phyloP scores from a whole-genome alignment of 306 rosid species.

The barrel medic (Medicago truncatula) region MtrunA17r5.0-ANR NC_053043.1:13493501-13494000 shows the following conservation, averaged over 20 bases:
- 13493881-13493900: too few relatives aligned
- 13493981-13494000: neutral
- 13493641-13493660: neutral
- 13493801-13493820: too few relatives aligned
- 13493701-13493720: slow-evolving; percentile 6
- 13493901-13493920: too few relatives aligned
- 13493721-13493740: neutral
- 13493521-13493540: too few relatives aligned
- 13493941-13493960: neutral
- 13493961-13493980: neutral
- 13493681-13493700: neutral
- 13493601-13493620: neutral
- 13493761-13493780: too few relatives aligned
- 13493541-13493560: too few relatives aligned
- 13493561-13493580: neutral
- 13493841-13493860: too few relatives aligned
- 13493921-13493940: neutral
- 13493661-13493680: neutral
- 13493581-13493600: neutral
- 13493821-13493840: too few relatives aligned
- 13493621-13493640: neutral
- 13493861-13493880: too few relatives aligned
- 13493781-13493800: too few relatives aligned
- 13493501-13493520: too few relatives aligned
- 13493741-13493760: too few relatives aligned